Evolutionary conservation across 164 flowering plant genomes (phyloP).

Genomic region (Magnolia sinica): DNA sequence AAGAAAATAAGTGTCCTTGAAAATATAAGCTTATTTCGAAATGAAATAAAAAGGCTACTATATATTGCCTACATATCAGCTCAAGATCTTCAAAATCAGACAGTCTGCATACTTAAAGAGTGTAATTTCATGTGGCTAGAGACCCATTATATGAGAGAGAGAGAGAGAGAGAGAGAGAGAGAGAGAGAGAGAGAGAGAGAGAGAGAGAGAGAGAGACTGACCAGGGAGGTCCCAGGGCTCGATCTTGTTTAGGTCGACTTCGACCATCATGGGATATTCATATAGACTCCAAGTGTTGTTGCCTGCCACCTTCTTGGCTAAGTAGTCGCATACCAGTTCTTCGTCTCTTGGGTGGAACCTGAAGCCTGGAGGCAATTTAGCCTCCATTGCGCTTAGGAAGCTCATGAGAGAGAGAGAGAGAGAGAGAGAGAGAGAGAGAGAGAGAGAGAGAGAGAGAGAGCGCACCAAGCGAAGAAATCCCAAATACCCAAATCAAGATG

Average conservation of each 20-base stretch:
- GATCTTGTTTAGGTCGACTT: conserved; percentile 72
- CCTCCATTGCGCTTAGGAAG: conserved; percentile 58
- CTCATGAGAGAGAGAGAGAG: conserved; percentile 19
- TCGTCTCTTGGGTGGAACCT: conserved; percentile 81
- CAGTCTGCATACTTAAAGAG: neutral
- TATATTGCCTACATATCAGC: too few relatives aligned
- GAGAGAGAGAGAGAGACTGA: conserved; percentile 20
- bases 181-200: neutral
- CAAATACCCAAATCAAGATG: neutral
- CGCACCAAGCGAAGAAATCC: neutral
- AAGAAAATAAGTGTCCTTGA: too few relatives aligned
- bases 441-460: neutral
- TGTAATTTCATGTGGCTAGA: neutral
- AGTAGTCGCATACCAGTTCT: conserved; percentile 67
- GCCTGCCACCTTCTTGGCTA: conserved; percentile 48
- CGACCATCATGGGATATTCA: conserved; percentile 38
- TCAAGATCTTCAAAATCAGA: neutral
- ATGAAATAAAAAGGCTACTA: too few relatives aligned
- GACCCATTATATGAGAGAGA: neutral
- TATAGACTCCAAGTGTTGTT: conserved; percentile 23
- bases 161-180: neutral
- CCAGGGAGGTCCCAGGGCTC: conserved; percentile 94
- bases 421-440: neutral
- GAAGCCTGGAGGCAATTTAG: conserved; percentile 72
- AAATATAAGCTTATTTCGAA: too few relatives aligned